Conservation (phyloP, 2,329 filamentous ascomycete genomes). For the Diaporthe ilicicola region DNA sequence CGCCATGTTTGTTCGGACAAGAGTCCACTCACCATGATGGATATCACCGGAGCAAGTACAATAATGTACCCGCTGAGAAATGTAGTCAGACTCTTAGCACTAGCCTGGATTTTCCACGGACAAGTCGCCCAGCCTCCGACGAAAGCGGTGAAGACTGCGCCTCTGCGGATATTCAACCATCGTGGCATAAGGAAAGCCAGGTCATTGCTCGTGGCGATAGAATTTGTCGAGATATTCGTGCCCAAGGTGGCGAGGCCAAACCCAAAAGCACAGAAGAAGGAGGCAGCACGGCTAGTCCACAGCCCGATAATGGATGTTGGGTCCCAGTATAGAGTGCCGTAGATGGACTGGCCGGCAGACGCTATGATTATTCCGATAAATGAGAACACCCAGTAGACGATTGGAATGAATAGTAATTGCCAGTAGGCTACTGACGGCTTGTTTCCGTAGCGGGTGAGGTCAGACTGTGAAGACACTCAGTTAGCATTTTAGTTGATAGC, state of each 20-base stretch:
- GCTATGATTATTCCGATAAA: constrained; percentile 58
- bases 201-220: constrained; percentile 59
- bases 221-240: constrained; percentile 46
- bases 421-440: constrained; percentile 39
- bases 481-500: neutral
- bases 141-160: constrained; percentile 42
- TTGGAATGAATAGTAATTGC: constrained; percentile 56
- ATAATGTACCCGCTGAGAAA: constrained; percentile 35
- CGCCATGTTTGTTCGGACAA: no score
- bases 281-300: constrained; percentile 45
- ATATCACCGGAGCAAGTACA: constrained; percentile 36
- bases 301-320: constrained; percentile 56
- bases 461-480: constrained; percentile 38
- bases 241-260: constrained; percentile 50
- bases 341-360: constrained; percentile 52
- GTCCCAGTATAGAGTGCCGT: constrained; percentile 57
- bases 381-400: constrained; percentile 56
- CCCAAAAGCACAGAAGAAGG: constrained; percentile 40
- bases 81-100: constrained; percentile 34
- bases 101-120: constrained; percentile 46
- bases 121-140: constrained; percentile 45
- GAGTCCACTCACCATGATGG: constrained; percentile 7
- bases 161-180: constrained; percentile 44
- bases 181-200: constrained; percentile 44
- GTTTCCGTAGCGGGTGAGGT: constrained; percentile 41